phyloP scores from a whole-genome alignment of 1,284 basidiomycete species.

The Mrakiaceae sp. region DNA sequence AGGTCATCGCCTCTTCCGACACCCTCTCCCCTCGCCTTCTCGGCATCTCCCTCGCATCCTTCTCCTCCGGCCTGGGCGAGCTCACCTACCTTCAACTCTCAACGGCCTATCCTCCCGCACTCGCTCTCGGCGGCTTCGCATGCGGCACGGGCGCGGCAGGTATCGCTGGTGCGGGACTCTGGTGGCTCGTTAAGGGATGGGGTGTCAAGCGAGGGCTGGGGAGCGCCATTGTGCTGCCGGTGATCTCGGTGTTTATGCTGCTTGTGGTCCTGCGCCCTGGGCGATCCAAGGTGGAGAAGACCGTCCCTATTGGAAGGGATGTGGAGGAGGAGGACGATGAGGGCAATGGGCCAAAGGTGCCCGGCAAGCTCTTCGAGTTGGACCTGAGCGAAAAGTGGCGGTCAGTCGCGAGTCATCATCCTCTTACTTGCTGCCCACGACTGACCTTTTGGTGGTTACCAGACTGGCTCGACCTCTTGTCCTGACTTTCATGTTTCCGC shows the following conservation, averaged over 20 bases:
- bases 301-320: conserved; percentile 14
- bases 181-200: conserved; percentile 83
- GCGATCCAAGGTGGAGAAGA: conserved; percentile 6
- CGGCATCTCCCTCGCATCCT: conserved; percentile 80
- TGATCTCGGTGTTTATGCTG: conserved; percentile 17
- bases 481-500: conserved; percentile 47
- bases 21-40: conserved; percentile 58
- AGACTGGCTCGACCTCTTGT: conserved; percentile 58
- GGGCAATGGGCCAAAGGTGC: conserved; percentile 34
- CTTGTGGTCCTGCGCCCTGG: conserved; percentile 15
- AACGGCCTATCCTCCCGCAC: conserved; percentile 53
- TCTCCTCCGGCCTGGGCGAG: conserved; percentile 86
- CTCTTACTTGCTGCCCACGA: conserved; percentile 48
- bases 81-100: conserved; percentile 89
- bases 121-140: conserved; percentile 58
- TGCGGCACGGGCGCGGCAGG: conserved; percentile 92
- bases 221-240: conserved; percentile 42
- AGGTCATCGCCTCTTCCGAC: conserved; percentile 73
- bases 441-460: conserved; percentile 20
- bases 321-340: conserved; percentile 28
- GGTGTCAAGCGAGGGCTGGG: conserved; percentile 77
- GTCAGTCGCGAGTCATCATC: conserved; percentile 23
- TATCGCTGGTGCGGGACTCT: conserved; percentile 78
- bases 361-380: not conserved
- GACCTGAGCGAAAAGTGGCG: conserved; percentile 10